Conservation (phyloP, 2,329 filamentous ascomycete species). For the Colletotrichum viniferum region DNA sequence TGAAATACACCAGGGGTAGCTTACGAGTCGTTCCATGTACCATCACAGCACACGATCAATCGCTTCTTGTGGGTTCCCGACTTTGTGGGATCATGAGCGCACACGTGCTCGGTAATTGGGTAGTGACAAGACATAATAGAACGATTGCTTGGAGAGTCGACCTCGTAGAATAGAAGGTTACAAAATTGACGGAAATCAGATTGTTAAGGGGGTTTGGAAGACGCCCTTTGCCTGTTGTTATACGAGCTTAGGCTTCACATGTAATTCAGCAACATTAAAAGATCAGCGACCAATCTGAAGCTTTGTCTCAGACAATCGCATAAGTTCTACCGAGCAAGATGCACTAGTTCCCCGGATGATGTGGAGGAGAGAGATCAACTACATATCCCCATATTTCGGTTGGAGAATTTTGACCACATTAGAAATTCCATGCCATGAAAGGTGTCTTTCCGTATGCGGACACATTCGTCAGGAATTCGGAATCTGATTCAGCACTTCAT, state of each 20-base stretch:
- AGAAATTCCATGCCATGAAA: fast-evolving
- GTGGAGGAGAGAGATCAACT: background rate
- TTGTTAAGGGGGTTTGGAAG: background rate
- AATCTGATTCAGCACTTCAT: background rate
- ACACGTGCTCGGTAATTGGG: background rate
- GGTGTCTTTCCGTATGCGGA: background rate
- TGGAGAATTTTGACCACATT: background rate
- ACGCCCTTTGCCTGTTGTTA: background rate
- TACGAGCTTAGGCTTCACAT: background rate
- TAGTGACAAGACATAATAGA: background rate
- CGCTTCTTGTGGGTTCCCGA: slow-evolving; percentile 22
- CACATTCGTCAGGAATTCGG: background rate
- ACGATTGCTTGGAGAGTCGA: background rate
- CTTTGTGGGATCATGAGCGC: background rate
- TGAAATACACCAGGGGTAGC: background rate
- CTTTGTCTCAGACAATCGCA: background rate
- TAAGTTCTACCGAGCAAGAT: background rate
- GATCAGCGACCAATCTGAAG: background rate
- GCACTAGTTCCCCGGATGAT: background rate
- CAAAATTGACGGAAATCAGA: background rate
- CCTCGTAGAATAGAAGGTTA: background rate
- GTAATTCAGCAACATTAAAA: background rate
- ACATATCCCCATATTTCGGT: background rate
- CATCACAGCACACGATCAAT: slow-evolving; percentile 39
- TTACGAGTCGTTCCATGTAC: slow-evolving; percentile 36